Base-by-base conservation (phyloP, 2,329 filamentous ascomycete species). In the Talaromyces pinophilus region DNA sequence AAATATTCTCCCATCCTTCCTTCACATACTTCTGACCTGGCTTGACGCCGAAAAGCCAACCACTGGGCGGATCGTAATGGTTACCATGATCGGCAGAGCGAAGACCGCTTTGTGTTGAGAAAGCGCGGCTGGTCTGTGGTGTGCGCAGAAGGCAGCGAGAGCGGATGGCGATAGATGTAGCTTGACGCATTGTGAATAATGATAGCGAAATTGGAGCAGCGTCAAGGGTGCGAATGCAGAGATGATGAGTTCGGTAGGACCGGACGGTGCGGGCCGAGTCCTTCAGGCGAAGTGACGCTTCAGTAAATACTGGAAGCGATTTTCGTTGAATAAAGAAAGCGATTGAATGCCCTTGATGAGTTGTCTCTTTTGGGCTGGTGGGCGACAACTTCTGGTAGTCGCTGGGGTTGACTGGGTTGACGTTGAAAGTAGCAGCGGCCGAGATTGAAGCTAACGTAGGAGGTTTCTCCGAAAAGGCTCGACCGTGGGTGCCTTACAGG, bases 21-120 rank as follows among this genome's bases (percentile, higher is more conserved):
- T 92, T 91, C 86, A 96, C 88, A 77, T 92, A 89, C 85, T 97
- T 96, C 87, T 97, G 92, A 69, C 93, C 93, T 42, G 95, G 95
- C 84, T 93, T 93, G 74, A 97, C 87, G 71, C 93, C 93, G 80
- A 92, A 97, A 74, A 99, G 88, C 92, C 93, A 97, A 74, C 95
- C 95, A 65, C 84, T 86, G 2, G 95, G 94, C 59, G 93, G 89
- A 72, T 99, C 95, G 81, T 93, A 99, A 78, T 93, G 90, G 72
- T 88, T 85, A 74, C 88, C 91, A 82, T 91, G 88, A 71, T 83
- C 82, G 70, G 81, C 81, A 67, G 79, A 76, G 65, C 77, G 74
- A 64, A 79, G 73, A 63, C 69, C 73, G 72, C 74, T 79, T 64
- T 74, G 76, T 60, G 78, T 81, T 25, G 79, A 80, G 71, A 81